Evolutionary conservation across 1,284 basidiomycete genomes (phyloP), one percentile per base, ranked within the genome.

Genomic region (Leccinum solheimii): DNA sequence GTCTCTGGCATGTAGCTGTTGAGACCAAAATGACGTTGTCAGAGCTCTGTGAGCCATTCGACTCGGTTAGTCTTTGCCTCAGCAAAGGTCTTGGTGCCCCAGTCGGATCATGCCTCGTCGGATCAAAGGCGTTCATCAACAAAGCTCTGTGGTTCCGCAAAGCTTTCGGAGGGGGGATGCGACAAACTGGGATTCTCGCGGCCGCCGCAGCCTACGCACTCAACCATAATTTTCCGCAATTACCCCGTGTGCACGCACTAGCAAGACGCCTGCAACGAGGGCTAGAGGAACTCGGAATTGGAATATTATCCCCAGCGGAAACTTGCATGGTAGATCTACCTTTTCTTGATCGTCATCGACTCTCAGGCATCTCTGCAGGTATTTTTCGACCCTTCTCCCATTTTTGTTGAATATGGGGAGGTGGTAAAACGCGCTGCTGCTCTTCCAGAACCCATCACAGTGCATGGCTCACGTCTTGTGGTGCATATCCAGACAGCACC

Each of bases 21-120:
- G 90, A 90, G 74, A 90, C 90, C 7, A 87, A 82, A 34, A 84
- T 78, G n/a, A 75, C 87, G 5, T 72, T 98, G 48, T 84, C 86
- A 61, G 90, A 91, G 66, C 86, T 99, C 6, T 92, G 92, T 69
- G 86, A 83, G 16, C 96, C 96, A 0, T 98, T 98, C 74, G 96
- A 99, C 74, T 88, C 93, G 1, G 89, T 92, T 64, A 95, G 92
- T 62, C 76, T 98, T 23, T 99, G 97, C 79, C 87, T 99, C 73
- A 96, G 94, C 80, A 99, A 99, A 79, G 97, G 97, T 54, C 83
- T 99, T 57, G 91, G 90, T 62, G 96, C 97, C 13, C 97, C 97
- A 0, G 83, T 98, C 64, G 97, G 97, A 43, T 92, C 92, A 30
- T 89, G 92, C 64, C 83, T 98, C 8, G 92, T 95, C 55, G 97